Evolutionary conservation across 2,329 filamentous ascomycete genomes (phyloP).

Genomic region (Aspergillus costaricaensis): DNA sequence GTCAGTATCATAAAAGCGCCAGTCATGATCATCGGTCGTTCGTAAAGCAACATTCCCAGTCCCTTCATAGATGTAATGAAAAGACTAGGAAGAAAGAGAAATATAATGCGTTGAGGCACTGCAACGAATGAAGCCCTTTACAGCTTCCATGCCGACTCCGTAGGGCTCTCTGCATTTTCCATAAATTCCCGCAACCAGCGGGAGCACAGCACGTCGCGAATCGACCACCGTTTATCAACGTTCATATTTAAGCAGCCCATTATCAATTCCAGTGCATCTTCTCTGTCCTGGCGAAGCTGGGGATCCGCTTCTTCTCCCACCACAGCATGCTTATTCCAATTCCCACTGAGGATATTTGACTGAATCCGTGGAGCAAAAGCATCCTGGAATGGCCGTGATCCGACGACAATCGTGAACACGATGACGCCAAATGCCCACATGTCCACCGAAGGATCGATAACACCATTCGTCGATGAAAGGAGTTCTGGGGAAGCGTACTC

Average conservation of each 20-base stretch:
- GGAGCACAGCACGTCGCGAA: conserved; percentile 57
- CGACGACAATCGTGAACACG: conserved; percentile 62
- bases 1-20: conserved; percentile 20
- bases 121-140: conserved; percentile 23
- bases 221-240: conserved; percentile 56
- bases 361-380: conserved; percentile 60
- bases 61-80: background rate
- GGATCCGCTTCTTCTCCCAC: conserved; percentile 45
- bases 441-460: conserved; percentile 58
- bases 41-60: conserved; percentile 10
- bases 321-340: conserved; percentile 58
- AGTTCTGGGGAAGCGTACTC: conserved; percentile 56
- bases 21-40: conserved; percentile 22
- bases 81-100: background rate
- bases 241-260: conserved; percentile 62
- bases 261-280: conserved; percentile 59
- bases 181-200: conserved; percentile 55
- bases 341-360: conserved; percentile 60
- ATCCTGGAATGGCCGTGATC: conserved; percentile 64
- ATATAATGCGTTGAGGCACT: background rate
- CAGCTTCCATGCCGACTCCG: conserved; percentile 40
- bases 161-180: conserved; percentile 31
- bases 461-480: conserved; percentile 40
- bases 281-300: conserved; percentile 43
- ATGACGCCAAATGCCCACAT: conserved; percentile 69